Conservation (phyloP, 2,329 filamentous ascomycete genomes). For the Venturia aucupariae region DNA sequence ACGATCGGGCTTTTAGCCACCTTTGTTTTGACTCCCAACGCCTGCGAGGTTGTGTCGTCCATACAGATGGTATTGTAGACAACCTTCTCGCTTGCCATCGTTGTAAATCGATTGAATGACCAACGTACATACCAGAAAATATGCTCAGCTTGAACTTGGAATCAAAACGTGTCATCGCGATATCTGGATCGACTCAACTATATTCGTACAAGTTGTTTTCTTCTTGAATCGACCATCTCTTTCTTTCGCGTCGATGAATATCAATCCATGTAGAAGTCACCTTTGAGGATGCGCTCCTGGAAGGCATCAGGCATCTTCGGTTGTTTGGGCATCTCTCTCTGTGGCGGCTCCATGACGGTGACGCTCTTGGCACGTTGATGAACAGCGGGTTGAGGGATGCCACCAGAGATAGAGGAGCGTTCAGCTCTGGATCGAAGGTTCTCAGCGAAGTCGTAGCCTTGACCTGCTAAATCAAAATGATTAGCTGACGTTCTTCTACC, state of each 20-base stretch:
- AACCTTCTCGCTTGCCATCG: background rate
- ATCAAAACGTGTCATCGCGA: background rate
- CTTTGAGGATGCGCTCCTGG: constrained; percentile 94
- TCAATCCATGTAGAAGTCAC: constrained; percentile 96
- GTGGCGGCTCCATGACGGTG: constrained; percentile 49
- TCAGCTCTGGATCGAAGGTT: constrained; percentile 88
- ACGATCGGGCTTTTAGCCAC: background rate
- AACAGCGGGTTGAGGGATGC: constrained; percentile 28
- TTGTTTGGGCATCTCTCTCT: constrained; percentile 46
- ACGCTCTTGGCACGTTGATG: constrained; percentile 65
- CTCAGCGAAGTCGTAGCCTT: constrained; percentile 96
- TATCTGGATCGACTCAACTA: background rate
- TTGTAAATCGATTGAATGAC: background rate
- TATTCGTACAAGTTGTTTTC: background rate
- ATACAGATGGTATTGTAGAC: background rate
- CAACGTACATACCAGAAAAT: background rate
- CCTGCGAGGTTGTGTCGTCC: background rate
- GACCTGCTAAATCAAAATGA: constrained; percentile 59
- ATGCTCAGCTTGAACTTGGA: background rate
- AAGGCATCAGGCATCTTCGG: constrained; percentile 66
- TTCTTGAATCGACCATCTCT: background rate
- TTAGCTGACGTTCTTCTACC: constrained; percentile 51
- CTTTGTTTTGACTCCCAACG: background rate
- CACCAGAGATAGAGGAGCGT: constrained; percentile 54
- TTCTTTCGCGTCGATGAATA: background rate